Conservation (phyloP, 2,329 filamentous ascomycete species). For the Penicillium corylophilum region DNA sequence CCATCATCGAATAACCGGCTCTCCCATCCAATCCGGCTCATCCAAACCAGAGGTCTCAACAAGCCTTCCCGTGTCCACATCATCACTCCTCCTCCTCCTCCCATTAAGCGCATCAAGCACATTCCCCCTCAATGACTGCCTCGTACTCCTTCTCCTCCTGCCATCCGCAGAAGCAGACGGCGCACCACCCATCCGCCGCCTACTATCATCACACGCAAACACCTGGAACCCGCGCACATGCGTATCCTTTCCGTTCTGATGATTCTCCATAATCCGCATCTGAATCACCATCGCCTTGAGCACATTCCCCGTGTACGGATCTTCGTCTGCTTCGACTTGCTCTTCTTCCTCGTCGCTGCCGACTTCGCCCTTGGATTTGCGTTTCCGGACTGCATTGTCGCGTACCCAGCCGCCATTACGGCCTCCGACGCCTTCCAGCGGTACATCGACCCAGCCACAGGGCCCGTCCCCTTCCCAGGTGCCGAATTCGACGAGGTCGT, state of each 20-base stretch:
- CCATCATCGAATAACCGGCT: conserved; percentile 46
- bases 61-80: conserved; percentile 28
- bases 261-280: conserved; percentile 88
- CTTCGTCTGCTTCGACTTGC: conserved; percentile 10
- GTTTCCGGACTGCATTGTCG: conserved; percentile 17
- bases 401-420: conserved; percentile 32
- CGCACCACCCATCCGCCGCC: conserved; percentile 29
- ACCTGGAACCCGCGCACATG: conserved; percentile 92
- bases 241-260: conserved; percentile 99
- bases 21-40: conserved; percentile 52
- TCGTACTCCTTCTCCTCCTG: conserved; percentile 29
- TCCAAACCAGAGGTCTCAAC: conserved; percentile 30
- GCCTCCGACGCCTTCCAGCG: conserved; percentile 62
- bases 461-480: conserved; percentile 76
- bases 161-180: conserved; percentile 37
- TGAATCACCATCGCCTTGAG: conserved; percentile 88
- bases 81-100: conserved; percentile 21
- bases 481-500: conserved; percentile 86
- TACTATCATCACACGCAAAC: conserved; percentile 56
- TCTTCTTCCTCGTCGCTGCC: background rate
- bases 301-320: conserved; percentile 63
- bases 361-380: conserved; percentile 5
- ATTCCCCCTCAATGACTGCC: conserved; percentile 30
- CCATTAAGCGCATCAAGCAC: conserved; percentile 23
- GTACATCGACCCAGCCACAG: conserved; percentile 86